Base-by-base conservation (phyloP, 495 filamentous ascomycete genomes). In the Clohesyomyces aquaticus region DNA sequence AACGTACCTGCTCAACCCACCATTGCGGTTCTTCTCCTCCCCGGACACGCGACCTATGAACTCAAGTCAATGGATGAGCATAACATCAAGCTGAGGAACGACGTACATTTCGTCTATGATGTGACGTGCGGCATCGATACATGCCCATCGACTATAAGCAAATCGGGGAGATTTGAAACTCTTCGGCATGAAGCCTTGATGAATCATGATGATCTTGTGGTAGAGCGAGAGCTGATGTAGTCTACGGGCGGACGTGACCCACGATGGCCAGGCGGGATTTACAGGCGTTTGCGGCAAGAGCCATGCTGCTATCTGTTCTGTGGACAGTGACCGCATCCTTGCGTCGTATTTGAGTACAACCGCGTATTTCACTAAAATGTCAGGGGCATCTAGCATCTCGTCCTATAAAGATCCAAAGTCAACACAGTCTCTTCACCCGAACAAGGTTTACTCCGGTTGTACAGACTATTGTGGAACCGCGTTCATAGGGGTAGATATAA, bases 131-230 rank as follows among this genome's bases (percentile, higher is more conserved):
- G 79, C 76, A 0, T 75, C 76, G 26, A 79, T 70, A 53, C 77
- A 81, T 4, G 79, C 79, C 42, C 77, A 73, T 21, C 79, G 68
- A 42, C 77, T 77, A 19, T 77, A 77, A 21, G 60, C 70, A 54
- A 75, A 82, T 29, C 63, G 74, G 3, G 73, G 71, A 19, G 75
- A 73, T 14, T 75, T 67, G 55, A 81, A 81, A 46, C 77, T 78
- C 28, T 70, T 72, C 47, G 75, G 77, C 0, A 82, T 67, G 56
- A 82, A 81, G 1, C 73, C 73, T 22, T 79, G 75, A 63, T 82
- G 78, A 25, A 82, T 77, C 80, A 81, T 81, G 52, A 82, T 82
- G 41, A 82, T 77, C 51, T 82, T 82, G 57, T 82, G 77, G 0
- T 75, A 75, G n/a, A 75, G 72, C 2, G 77, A 79, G 18, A 78